Conservation (phyloP, 2,329 filamentous ascomycete genomes). For the Fusarium sp. region DNA sequence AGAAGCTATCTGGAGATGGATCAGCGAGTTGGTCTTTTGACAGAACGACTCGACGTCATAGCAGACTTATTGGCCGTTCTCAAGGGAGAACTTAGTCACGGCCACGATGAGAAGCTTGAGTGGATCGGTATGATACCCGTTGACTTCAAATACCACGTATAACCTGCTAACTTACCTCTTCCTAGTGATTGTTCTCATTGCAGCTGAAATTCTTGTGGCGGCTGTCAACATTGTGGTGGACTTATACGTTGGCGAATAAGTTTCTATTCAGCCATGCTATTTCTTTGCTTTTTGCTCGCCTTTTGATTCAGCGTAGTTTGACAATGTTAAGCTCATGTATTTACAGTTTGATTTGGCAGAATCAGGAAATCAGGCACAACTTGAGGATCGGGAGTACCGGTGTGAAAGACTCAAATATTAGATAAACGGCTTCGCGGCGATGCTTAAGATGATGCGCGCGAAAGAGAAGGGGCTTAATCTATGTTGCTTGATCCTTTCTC, state of each 20-base stretch:
- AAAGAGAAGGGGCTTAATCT: slow-evolving; percentile 20
- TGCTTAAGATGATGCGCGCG: slow-evolving; percentile 20
- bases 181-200: slow-evolving; percentile 92
- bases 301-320: slow-evolving; percentile 16
- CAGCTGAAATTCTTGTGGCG: slow-evolving; percentile 92
- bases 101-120: slow-evolving; percentile 88
- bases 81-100: slow-evolving; percentile 95
- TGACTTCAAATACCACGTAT: background rate
- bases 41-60: slow-evolving; percentile 88
- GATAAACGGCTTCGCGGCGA: slow-evolving; percentile 46
- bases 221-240: slow-evolving; percentile 96
- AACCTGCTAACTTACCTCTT: slow-evolving; percentile 16
- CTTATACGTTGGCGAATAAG: slow-evolving; percentile 71
- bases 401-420: slow-evolving; percentile 41
- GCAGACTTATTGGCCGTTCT: slow-evolving; percentile 91
- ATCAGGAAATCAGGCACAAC: slow-evolving; percentile 3
- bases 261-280: slow-evolving; percentile 6
- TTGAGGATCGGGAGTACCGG: slow-evolving; percentile 24
- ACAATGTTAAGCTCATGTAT: slow-evolving; percentile 12
- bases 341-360: slow-evolving; percentile 26
- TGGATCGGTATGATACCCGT: slow-evolving; percentile 81
- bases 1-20: slow-evolving; percentile 98
- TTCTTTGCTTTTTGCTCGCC: background rate
- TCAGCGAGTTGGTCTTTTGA: slow-evolving; percentile 89
- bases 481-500: slow-evolving; percentile 25